These are phyloP conservation scores for Drechslerella dactyloides DNA, from an alignment of 2,329 filamentous ascomycete species.

Conservation along the genomic window DNA sequence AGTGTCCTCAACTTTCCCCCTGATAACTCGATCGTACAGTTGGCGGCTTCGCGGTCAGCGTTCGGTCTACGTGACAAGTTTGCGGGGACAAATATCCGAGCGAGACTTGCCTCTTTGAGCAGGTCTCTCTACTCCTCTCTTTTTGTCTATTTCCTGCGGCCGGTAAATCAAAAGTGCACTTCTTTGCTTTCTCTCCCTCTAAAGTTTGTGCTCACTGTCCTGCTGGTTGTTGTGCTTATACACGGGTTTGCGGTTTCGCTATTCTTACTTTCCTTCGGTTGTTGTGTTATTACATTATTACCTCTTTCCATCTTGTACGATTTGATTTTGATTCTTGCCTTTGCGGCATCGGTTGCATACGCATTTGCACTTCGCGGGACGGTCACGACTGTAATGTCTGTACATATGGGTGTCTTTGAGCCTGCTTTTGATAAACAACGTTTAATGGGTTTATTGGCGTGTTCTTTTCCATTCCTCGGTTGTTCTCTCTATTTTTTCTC, in stretches of 20 bases:
- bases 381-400: slow-evolving; percentile 9
- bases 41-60: no score
- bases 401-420: slow-evolving; percentile 24
- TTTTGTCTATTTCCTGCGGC: slow-evolving; percentile 7
- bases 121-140: not conserved
- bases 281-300: slow-evolving; percentile 16
- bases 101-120: no score
- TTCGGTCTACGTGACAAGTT: no score
- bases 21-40: no score
- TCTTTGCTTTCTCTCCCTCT: slow-evolving; percentile 20
- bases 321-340: not conserved
- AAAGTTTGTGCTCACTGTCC: slow-evolving; percentile 25
- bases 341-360: not conserved
- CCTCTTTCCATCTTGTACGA: not conserved
- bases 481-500: not conserved
- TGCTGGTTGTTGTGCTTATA: slow-evolving; percentile 26
- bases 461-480: not conserved
- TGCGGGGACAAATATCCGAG: no score
- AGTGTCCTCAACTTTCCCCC: no score
- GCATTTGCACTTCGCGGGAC: not conserved
- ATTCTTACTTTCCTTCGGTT: slow-evolving; percentile 5
- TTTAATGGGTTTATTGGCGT: not conserved
- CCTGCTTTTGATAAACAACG: not conserved
- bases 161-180: slow-evolving; percentile 44
- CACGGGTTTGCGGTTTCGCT: slow-evolving; percentile 20